Base-by-base conservation (phyloP, 192 early-diverging fungal species). In the Thamnidium elegans region DNA sequence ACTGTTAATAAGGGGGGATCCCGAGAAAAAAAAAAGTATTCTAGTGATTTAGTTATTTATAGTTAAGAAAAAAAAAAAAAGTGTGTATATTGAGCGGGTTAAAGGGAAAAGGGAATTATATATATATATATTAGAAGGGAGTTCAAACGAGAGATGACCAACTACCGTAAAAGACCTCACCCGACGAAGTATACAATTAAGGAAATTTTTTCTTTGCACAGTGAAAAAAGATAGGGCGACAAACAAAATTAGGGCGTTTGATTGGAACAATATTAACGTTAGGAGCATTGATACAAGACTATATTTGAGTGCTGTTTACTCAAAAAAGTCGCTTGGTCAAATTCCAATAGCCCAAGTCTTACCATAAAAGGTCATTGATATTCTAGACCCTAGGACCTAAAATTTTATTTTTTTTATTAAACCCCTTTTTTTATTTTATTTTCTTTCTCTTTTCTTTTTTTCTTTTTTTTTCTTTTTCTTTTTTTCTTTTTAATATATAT, bases 341-440 rank as follows among this genome's bases (percentile, higher is more conserved):
- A 47, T 46, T 39, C n/a, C 45, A 47, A 61, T 30, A 61, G 23
- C 26, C 44, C 44, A 47, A 47, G 59, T 45, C 59, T 61, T 61
- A 61, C 59, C 30, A 30, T 31, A 46, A 46, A 45, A 31, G 31
- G 59, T 31, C 14, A 26, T 26, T 13, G 21, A n/a, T 47, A 61
- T 61, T 61, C 59, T 61, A 61, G 59, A 61, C 59, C 59, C 59
- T 45, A 47, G 43, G 20, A 60, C 36, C 39, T 42, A 45, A 63
- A 63, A 56, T 17, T 39, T 56, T 39, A 56, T 17, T 39, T 56
- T 39, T 17, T 39, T 39, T 39, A 39, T 39, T 39, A 39, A 39
- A 39, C 36, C 36, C 36, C 9, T 6, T 39, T 39, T 39, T 39
- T 39, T 6, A 9, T 39, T 52, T 56, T 48, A 34, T 44, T 58